Base-by-base conservation (phyloP, 2,329 filamentous ascomycete species). In the Cladophialophora chaetospira region DNA sequence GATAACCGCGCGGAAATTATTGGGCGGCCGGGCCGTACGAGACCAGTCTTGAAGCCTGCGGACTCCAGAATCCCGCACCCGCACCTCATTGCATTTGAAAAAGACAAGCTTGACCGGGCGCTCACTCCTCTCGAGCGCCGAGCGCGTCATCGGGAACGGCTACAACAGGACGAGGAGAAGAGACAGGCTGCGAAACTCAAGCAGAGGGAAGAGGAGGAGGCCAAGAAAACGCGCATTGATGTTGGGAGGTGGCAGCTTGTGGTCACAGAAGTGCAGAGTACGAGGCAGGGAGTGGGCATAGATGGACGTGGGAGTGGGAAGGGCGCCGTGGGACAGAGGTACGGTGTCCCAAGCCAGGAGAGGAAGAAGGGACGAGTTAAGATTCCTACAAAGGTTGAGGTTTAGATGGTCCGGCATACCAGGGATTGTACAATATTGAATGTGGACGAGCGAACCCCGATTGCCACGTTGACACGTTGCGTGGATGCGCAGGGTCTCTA, bases 61-160 rank as follows among this genome's bases (percentile, higher is more conserved):
- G 84, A 87, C 62, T 76, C 80, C 50, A 82, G 84, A 48, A 86
- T 87, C 43, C 83, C 84, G 1, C 83, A 86, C 65, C 83, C 84
- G 1, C 81, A 86, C 58, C 71, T 87, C 31, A 73, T 84, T 40
- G 71, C 76, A 10, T 68, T 76, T 25, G 77, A 81, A 55, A 74
- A 75, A 53, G 77, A 81, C 62, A 70, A 70, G 40, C 53, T 71
- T 13, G 66, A 71, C 42, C 68, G 71, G 11, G 63, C 75, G 3
- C 45, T 62, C 5, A 73, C 77, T 44, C 64, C 67, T 10, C 62
- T 64, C 5, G 73, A 77, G 47, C 64, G 68, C n/a, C 62, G 64
- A 11, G 60, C 68, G n/a, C 72, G 75, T 15, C 77, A 81, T 47
- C 68, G 71, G 3, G 70, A 78, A 59, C 75, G 77, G 57, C 73